Conservation (phyloP, 441 rosid genomes). For the Eruca vesicaria region DNA sequence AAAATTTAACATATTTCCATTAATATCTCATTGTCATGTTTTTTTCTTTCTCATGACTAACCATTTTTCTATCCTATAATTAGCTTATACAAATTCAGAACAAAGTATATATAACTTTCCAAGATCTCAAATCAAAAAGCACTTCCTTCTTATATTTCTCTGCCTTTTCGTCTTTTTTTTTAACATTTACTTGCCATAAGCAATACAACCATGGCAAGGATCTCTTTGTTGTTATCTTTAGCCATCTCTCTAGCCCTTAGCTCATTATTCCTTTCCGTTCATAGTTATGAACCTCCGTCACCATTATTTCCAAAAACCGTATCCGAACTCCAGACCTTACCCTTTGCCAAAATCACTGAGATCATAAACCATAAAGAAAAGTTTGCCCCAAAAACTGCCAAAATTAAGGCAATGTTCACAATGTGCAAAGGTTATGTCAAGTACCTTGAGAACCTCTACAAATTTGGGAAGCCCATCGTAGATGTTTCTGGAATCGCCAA, state of each 20-base stretch:
- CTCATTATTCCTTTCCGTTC: slow-evolving; percentile 10
- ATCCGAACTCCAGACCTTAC: slow-evolving; percentile 20
- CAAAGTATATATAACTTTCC: slow-evolving; percentile 12
- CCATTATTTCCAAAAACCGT: neutral
- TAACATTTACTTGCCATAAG: neutral
- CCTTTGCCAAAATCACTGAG: slow-evolving; percentile 12
- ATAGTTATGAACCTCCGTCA: neutral
- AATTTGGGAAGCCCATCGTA: slow-evolving; percentile 10
- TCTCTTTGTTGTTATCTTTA: slow-evolving; percentile 26
- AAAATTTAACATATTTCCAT: slow-evolving; percentile 3
- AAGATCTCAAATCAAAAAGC: neutral
- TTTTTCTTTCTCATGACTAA: neutral
- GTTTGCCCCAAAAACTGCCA: neutral
- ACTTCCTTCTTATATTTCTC: slow-evolving; percentile 9
- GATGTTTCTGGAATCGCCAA: slow-evolving; percentile 20
- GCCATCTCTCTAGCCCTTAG: slow-evolving; percentile 11
- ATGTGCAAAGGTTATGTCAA: slow-evolving; percentile 16
- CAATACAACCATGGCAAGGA: slow-evolving; percentile 28
- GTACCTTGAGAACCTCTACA: slow-evolving; percentile 17
- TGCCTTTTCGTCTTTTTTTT: too few species aligned
- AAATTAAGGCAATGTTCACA: slow-evolving; percentile 23
- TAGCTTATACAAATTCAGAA: neutral
- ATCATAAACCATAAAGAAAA: neutral
- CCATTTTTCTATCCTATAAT: slow-evolving; percentile 1
- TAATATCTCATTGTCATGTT: neutral